A percentile compares a stretch with the other conserved stretches of the same genome.
Evolutionary conservation across 352 stramenopile species (phyloP).

Genomic region (Chloridella minuta): DNA sequence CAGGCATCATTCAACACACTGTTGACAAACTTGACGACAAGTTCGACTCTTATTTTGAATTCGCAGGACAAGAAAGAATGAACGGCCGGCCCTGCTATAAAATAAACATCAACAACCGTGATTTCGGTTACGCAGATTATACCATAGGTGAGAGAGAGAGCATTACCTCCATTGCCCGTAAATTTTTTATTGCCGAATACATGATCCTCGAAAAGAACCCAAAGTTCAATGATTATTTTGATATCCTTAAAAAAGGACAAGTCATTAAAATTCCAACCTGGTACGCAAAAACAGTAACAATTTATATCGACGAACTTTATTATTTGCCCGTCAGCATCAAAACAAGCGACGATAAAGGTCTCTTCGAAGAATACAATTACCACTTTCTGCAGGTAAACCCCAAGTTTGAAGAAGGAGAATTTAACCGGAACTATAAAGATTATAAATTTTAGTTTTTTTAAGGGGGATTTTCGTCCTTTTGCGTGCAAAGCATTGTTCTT

Average conservation of each 20-base stretch:
- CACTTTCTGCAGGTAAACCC: background rate
- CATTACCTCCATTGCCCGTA: background rate
- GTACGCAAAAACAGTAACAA: background rate
- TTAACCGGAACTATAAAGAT: background rate
- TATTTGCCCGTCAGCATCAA: background rate
- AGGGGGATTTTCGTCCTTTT: too few relatives aligned
- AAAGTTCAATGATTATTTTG: background rate
- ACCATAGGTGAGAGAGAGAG: background rate
- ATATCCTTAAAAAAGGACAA: background rate
- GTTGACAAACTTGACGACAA: background rate
- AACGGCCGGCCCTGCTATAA: background rate
- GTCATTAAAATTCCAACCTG: background rate
- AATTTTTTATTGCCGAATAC: background rate
- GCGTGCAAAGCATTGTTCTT: too few relatives aligned
- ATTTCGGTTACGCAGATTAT: background rate
- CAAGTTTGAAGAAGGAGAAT: background rate
- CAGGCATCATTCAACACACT: background rate
- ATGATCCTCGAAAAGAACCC: background rate
- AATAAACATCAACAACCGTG: background rate
- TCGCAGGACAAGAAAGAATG: background rate
- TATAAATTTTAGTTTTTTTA: conserved; percentile 1
- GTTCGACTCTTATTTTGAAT: background rate
- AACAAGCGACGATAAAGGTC: background rate
- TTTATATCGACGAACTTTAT: conserved; percentile 1
- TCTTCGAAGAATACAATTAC: background rate